phyloP scores from a whole-genome alignment of 257 asterid genomes.

The Solanum chiquidenum region DNA sequence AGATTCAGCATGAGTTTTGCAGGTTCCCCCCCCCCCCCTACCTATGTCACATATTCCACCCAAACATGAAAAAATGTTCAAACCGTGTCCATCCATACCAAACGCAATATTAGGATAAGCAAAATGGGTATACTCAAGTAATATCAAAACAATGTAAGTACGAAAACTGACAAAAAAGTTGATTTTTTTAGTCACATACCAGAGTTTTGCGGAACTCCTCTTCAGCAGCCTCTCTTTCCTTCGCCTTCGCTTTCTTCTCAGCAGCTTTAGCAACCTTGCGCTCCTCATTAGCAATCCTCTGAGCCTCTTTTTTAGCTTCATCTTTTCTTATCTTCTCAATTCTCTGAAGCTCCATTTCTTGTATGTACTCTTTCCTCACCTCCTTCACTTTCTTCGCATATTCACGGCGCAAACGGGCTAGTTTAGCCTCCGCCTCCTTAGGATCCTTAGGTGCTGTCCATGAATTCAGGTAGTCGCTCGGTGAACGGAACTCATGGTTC shows the following conservation, averaged over 20 bases:
- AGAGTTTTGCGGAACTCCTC: conserved; percentile 50
- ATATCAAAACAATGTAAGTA: not conserved
- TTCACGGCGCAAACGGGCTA: conserved; percentile 59
- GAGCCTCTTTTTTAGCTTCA: conserved; percentile 57
- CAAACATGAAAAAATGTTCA: not conserved
- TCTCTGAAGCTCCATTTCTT: conserved; percentile 67
- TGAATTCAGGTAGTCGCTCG: conserved; percentile 46
- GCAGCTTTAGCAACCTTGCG: conserved; percentile 63
- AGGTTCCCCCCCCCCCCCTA: accelerated
- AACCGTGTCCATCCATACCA: not conserved
- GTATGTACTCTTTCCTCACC: conserved; percentile 47
- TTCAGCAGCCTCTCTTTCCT: conserved; percentile 54
- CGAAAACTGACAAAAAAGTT: not conserved
- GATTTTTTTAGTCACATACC: conserved; percentile 23
- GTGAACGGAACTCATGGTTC: conserved; percentile 42
- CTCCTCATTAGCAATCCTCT: conserved; percentile 65
- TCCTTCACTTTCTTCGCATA: conserved; percentile 50
- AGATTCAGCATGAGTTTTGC: not conserved
- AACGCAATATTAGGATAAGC: not conserved
- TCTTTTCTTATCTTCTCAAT: conserved; percentile 60
- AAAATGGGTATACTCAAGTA: not conserved
- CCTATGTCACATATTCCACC: not conserved
- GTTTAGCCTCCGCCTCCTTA: conserved; percentile 53
- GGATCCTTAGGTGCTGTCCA: conserved; percentile 57
- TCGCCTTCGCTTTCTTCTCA: conserved; percentile 66